Evolutionary conservation across 2,329 filamentous ascomycete species (phyloP).

Genomic region (Torrubiellomyces zombiae): DNA sequence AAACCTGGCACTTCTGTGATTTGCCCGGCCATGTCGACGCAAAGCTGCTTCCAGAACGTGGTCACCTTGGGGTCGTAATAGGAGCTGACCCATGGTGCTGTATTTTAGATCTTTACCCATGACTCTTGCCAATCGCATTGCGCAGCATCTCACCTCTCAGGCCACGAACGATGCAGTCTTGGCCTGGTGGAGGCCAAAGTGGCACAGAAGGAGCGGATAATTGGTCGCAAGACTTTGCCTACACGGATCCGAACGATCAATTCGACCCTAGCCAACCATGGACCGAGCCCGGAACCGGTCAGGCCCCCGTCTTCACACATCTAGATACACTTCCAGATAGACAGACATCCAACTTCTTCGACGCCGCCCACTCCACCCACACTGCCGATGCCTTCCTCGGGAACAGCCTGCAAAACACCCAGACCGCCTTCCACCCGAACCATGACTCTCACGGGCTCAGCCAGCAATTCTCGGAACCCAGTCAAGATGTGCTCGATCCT

Average conservation of each 20-base stretch:
- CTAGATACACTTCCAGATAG: constrained; percentile 13
- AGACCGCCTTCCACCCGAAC: constrained; percentile 13
- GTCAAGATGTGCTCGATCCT: constrained; percentile 20
- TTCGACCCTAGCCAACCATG: constrained; percentile 22
- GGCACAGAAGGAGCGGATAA: constrained; percentile 18
- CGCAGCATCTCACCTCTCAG: no score
- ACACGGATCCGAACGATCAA: constrained; percentile 16
- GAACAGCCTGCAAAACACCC: constrained; percentile 13
- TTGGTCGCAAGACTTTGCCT: constrained; percentile 19
- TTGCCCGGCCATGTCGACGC: no score
- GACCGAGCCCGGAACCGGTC: constrained; percentile 18
- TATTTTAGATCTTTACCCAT: no score
- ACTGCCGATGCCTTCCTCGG: constrained; percentile 17
- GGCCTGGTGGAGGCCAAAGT: constrained; percentile 19
- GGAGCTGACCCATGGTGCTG: no score
- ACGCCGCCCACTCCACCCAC: constrained; percentile 12
- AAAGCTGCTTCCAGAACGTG: no score
- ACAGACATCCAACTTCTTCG: constrained; percentile 18
- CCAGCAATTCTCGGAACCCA: constrained; percentile 17
- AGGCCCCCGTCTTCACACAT: constrained; percentile 15
- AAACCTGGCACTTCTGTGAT: no score
- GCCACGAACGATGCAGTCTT: constrained; percentile 23
- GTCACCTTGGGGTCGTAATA: no score
- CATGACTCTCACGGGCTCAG: constrained; percentile 16
- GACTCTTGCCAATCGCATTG: no score